phyloP scores from a whole-genome alignment of 768 basidiomycete species.

The Mrakia gelida region DNA sequence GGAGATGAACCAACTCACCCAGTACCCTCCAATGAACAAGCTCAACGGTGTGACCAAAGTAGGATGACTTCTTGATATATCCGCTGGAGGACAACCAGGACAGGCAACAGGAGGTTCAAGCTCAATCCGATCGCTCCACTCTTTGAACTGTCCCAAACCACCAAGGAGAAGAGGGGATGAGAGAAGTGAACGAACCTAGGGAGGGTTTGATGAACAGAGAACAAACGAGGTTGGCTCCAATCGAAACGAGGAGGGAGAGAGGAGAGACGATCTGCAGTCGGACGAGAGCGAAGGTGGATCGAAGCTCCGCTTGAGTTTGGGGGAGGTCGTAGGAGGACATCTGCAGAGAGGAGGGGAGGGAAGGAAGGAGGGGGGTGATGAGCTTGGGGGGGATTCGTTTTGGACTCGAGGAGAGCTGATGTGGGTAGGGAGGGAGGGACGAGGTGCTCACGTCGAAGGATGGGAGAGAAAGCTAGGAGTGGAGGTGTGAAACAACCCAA shows the following conservation, averaged over 20 bases:
- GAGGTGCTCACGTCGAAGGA: not conserved
- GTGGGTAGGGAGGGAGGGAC: not conserved
- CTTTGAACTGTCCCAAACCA: not conserved
- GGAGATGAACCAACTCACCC: conserved; percentile 39
- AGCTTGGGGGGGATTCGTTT: not conserved
- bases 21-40: conserved; percentile 44
- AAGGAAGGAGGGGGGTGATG: not conserved
- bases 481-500: not conserved
- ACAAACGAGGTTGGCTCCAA: conserved; percentile 61
- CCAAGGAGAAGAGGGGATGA: not conserved
- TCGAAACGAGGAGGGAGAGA: conserved; percentile 20
- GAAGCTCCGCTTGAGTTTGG: conserved; percentile 22
- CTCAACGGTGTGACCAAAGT: conserved; percentile 66
- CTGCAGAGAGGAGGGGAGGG: not conserved
- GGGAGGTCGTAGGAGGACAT: conserved; percentile 30
- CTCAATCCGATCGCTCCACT: conserved; percentile 15
- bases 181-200: conserved; percentile 48
- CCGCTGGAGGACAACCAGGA: conserved; percentile 45
- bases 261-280: conserved; percentile 68
- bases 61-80: conserved; percentile 55
- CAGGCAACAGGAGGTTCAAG: conserved; percentile 25
- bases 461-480: not conserved
- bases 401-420: not conserved
- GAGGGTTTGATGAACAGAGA: conserved; percentile 62
- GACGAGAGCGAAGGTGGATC: conserved; percentile 38